These are phyloP conservation scores for Zoysia pacifica DNA, from an alignment of 176 grass and related monocot species.

Conservation along the genomic window DNA sequence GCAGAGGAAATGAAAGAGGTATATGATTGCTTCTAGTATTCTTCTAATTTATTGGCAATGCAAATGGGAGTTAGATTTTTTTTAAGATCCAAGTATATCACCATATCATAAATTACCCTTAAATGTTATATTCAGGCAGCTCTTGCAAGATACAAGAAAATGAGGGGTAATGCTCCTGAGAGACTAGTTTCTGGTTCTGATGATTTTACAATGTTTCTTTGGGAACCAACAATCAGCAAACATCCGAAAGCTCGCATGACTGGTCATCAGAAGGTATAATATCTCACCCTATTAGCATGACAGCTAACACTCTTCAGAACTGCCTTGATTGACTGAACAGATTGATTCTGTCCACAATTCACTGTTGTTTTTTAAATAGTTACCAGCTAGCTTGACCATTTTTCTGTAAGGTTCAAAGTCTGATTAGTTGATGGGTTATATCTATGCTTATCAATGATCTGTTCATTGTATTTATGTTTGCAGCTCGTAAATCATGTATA, in stretches of 20 bases:
- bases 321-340: background rate
- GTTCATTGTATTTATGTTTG: slow-evolving; percentile 35
- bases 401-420: background rate
- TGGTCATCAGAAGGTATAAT: slow-evolving; percentile 95
- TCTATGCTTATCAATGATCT: slow-evolving; percentile 1
- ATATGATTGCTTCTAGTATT: slow-evolving; percentile 10
- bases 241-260: slow-evolving; percentile 84
- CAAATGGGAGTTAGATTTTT: background rate
- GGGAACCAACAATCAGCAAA: slow-evolving; percentile 82
- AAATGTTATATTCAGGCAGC: slow-evolving; percentile 58
- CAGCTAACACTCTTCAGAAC: background rate
- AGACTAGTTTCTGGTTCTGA: slow-evolving; percentile 97
- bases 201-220: slow-evolving; percentile 96
- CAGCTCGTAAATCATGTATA: slow-evolving; percentile 99
- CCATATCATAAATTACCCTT: background rate
- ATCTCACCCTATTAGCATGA: background rate
- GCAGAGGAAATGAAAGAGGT: slow-evolving; percentile 93
- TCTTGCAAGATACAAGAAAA: slow-evolving; percentile 84
- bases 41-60: background rate
- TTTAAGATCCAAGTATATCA: background rate
- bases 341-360: background rate
- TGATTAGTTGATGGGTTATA: slow-evolving; percentile 7
- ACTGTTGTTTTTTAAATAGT: background rate
- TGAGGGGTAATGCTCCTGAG: slow-evolving; percentile 82
- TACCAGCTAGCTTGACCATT: background rate